These are phyloP conservation scores for Hylodesmum podocarpum DNA, from an alignment of 306 rosid species.

Conservation along the genomic window DNA sequence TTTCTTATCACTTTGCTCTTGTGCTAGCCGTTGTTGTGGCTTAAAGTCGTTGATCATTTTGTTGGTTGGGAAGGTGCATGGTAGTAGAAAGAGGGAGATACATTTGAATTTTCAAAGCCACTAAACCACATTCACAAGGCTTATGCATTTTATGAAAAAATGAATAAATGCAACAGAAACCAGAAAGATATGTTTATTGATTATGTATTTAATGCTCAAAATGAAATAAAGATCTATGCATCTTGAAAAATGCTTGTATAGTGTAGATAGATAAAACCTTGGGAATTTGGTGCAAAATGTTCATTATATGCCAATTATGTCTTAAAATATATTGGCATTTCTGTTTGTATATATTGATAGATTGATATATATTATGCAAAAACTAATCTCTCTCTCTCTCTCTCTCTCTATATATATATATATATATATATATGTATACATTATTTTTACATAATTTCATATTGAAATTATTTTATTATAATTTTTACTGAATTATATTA, in stretches of 20 bases:
- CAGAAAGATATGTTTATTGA: neutral
- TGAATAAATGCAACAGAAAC: neutral
- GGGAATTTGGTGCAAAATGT: too few relatives aligned
- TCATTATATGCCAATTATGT: neutral
- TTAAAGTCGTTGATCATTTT: neutral
- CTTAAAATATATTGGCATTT: neutral
- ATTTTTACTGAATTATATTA: too few relatives aligned
- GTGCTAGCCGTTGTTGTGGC: slow-evolving; percentile 29
- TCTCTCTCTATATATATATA: too few relatives aligned
- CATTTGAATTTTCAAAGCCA: neutral
- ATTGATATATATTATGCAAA: too few relatives aligned
- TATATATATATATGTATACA: too few relatives aligned
- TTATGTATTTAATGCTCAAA: neutral
- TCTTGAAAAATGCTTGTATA: neutral
- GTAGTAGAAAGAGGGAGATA: neutral
- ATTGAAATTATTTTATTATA: too few relatives aligned
- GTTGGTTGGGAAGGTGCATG: neutral
- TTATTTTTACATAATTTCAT: too few relatives aligned
- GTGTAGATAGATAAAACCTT: neutral
- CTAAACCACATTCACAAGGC: neutral
- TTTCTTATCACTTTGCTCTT: neutral
- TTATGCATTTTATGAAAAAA: neutral
- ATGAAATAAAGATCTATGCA: neutral
- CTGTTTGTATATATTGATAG: too few relatives aligned
- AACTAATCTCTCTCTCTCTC: too few relatives aligned